Base-by-base conservation (phyloP, 257 asterid genomes). In the Forsythia suspensa region DNA sequence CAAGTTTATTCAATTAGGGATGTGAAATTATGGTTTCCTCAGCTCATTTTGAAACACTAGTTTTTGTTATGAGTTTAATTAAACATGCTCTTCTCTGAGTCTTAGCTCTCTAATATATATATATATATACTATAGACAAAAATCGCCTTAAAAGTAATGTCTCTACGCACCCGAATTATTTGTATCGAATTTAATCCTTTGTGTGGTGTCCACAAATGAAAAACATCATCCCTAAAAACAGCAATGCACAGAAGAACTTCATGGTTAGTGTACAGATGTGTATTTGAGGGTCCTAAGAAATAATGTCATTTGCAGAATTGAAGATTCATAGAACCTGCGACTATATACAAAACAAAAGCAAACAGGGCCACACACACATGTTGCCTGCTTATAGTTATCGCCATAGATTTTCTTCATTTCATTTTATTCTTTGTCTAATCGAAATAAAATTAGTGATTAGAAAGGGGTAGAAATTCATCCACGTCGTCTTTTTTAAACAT, bases 271-370 rank as follows among this genome's bases (percentile, higher is more conserved):
- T 43, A 73, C 48, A 42, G 59, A 24, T 24, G 59, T 57, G 77
- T 42, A 67, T 55, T 63, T 29, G 39, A 21, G 38, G 39, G 39
- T 21, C 69, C 38, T 63, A 63, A 63, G 13, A 63, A 63, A 63
- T 63, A 24, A 21, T 63, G 37, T 13, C 39, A 63, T 76, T 20
- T 38, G 36, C 20, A 70, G 20, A 70, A 59, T 70, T 37, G 75
- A 65, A 71, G 68, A 55, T 85, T 80, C 86, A 82, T 36, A 57
- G 86, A 82, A 85, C 75, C 78, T 66, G 21, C 29, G 76, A 70
- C 82, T 67, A 70, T 72, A 79, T 82, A 71, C 82, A 77, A 81
- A 77, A 71, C 82, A 77, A 81, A 77, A 57, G 73, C 24, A 67
- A 71, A 82, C 43, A 82, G 6, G 59, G 59, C 59, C 70, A 80